Percentiles rank a stretch among this genome's conserved stretches.
These are phyloP conservation scores for Populus tremula DNA, from an alignment of 345 rosid genomes.

Conservation along the genomic window DNA sequence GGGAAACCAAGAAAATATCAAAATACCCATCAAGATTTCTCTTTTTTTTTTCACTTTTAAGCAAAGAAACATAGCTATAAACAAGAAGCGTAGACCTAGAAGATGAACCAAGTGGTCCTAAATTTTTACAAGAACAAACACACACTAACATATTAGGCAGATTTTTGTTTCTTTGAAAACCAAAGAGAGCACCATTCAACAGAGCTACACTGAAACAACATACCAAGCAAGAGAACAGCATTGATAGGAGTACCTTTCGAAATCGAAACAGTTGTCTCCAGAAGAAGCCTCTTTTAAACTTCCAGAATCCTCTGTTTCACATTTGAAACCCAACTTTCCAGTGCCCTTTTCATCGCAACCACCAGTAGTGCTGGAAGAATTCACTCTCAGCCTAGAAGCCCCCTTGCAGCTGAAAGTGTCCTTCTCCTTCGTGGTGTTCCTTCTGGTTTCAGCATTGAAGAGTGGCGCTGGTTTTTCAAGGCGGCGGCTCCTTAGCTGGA, in stretches of 20 bases:
- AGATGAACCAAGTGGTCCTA: not conserved
- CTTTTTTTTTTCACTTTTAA: not conserved
- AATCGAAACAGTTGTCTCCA: constrained; percentile 50
- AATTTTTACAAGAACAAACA: not conserved
- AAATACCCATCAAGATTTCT: no score
- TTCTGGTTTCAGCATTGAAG: not conserved
- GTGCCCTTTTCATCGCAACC: not conserved
- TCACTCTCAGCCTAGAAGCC: not conserved
- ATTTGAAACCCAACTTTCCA: constrained; percentile 7
- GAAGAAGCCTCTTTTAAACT: constrained; percentile 31
- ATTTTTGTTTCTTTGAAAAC: not conserved
- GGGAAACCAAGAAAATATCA: no score
- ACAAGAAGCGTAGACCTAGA: not conserved
- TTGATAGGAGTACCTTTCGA: constrained; percentile 42
- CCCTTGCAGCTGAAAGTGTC: not conserved
- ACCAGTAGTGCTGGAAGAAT: not conserved
- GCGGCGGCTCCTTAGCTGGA: constrained; percentile 67
- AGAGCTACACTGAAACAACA: not conserved
- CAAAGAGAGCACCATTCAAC: not conserved
- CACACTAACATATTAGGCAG: not conserved
- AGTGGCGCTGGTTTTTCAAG: constrained; percentile 40
- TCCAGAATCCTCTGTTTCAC: constrained; percentile 16
- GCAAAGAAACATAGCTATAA: not conserved
- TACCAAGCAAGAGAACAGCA: not conserved
- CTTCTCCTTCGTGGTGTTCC: not conserved